Conservation (phyloP, 2,329 filamentous ascomycete species). For the Xenoacremonium recifei region DNA sequence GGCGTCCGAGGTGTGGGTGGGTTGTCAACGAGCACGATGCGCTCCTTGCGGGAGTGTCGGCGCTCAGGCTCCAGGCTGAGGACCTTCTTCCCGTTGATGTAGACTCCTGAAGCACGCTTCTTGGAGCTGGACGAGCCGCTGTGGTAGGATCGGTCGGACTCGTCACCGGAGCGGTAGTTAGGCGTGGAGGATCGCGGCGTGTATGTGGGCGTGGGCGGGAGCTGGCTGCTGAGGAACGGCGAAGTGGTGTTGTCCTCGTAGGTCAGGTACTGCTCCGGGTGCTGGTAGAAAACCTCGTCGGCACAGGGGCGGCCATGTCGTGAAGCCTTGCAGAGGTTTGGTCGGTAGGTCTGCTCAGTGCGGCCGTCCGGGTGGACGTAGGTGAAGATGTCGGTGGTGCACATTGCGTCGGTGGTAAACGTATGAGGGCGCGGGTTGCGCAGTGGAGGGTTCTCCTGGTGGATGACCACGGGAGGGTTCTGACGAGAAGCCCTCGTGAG, state of each 20-base stretch:
- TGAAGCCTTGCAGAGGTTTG: conserved; percentile 38
- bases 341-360: conserved; percentile 31
- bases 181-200: conserved; percentile 29
- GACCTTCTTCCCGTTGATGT: conserved; percentile 36
- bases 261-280: conserved; percentile 37
- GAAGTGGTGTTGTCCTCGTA: conserved; percentile 28
- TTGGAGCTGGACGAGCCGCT: conserved; percentile 30
- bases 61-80: conserved; percentile 32
- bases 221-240: conserved; percentile 29
- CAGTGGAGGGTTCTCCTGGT: conserved; percentile 20
- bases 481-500: conserved; percentile 8
- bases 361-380: conserved; percentile 47
- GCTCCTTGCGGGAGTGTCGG: conserved; percentile 35
- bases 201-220: conserved; percentile 42
- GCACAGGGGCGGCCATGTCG: conserved; percentile 41
- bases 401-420: conserved; percentile 43
- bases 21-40: conserved; percentile 43
- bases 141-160: conserved; percentile 35
- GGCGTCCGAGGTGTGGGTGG: conserved; percentile 46
- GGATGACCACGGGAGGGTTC: conserved; percentile 17
- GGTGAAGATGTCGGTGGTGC: conserved; percentile 46
- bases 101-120: conserved; percentile 34
- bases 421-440: conserved; percentile 17
- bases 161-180: conserved; percentile 36
- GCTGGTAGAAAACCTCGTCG: conserved; percentile 39